Conservation (phyloP, 805 yeast genomes). For the Tetrapisispora fleetii region DNA sequence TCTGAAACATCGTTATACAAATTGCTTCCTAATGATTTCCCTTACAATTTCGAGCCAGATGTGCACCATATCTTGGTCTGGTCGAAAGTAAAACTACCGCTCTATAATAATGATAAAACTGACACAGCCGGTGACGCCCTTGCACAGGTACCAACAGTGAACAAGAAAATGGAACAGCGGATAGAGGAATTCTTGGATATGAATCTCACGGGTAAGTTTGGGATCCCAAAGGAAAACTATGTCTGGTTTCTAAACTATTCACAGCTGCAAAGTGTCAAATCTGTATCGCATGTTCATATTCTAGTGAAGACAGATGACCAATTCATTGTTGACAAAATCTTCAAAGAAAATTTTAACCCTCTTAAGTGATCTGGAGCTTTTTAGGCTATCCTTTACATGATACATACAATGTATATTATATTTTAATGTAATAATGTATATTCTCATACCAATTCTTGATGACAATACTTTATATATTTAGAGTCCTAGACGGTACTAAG, state of each 20-base stretch:
- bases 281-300: constrained; percentile 64
- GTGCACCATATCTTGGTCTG: constrained; percentile 56
- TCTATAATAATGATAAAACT: constrained; percentile 33
- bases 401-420: too few species aligned
- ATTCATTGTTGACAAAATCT: constrained; percentile 1
- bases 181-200: constrained; percentile 41
- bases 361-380: neutral
- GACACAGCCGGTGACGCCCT: constrained; percentile 41
- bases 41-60: constrained; percentile 46
- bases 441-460: too few species aligned
- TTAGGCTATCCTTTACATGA: too few species aligned
- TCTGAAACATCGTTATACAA: constrained; percentile 27
- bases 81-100: constrained; percentile 48
- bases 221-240: constrained; percentile 29
- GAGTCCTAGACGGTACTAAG: too few species aligned
- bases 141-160: constrained; percentile 23
- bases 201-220: constrained; percentile 29
- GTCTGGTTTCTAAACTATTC: constrained; percentile 71
- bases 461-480: too few species aligned
- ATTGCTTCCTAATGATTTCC: constrained; percentile 51
- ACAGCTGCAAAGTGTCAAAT: constrained; percentile 54
- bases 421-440: too few species aligned
- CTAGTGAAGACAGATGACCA: constrained; percentile 30
- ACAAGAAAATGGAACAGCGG: constrained; percentile 35
- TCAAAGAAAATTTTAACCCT: constrained; percentile 4